Conservation (phyloP, 352 stramenopile genomes). For the Pseudoperonospora humuli region DNA sequence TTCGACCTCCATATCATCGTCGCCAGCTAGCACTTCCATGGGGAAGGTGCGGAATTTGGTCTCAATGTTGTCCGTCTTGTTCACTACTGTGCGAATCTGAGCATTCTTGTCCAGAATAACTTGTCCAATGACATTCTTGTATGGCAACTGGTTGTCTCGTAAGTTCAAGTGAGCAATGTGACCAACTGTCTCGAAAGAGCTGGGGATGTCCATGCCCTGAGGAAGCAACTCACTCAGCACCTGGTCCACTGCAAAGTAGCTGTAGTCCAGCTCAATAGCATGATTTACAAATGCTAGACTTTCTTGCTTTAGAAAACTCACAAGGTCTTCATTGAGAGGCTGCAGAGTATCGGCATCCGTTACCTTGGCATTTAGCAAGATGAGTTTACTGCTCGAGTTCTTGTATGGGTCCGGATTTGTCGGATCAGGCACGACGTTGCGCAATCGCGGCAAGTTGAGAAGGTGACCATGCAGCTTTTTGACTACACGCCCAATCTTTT, state of each 20-base stretch:
- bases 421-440: conserved; percentile 69
- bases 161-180: conserved; percentile 98
- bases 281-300: conserved; percentile 57
- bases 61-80: conserved; percentile 96
- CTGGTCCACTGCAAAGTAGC: conserved; percentile 70
- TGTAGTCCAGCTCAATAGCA: conserved; percentile 69
- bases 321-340: conserved; percentile 41
- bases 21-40: conserved; percentile 92
- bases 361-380: conserved; percentile 62
- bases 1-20: conserved; percentile 78
- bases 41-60: conserved; percentile 93
- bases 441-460: conserved; percentile 60
- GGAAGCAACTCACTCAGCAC: conserved; percentile 84
- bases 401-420: conserved; percentile 49
- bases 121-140: conserved; percentile 95
- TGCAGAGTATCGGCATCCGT: conserved; percentile 45
- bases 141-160: conserved; percentile 89
- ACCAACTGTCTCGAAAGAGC: conserved; percentile 94
- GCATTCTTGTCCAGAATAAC: conserved; percentile 98
- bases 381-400: conserved; percentile 62
- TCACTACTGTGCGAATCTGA: conserved; percentile 93
- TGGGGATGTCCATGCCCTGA: conserved; percentile 77
- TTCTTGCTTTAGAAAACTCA: conserved; percentile 45
- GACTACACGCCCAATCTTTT: conserved; percentile 72
- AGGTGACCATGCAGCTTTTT: conserved; percentile 65